Evolutionary conservation across 2,329 filamentous ascomycete species (phyloP), one percentile per base, ranked within the genome.

Genomic region (Sporothrix variecibatus): DNA sequence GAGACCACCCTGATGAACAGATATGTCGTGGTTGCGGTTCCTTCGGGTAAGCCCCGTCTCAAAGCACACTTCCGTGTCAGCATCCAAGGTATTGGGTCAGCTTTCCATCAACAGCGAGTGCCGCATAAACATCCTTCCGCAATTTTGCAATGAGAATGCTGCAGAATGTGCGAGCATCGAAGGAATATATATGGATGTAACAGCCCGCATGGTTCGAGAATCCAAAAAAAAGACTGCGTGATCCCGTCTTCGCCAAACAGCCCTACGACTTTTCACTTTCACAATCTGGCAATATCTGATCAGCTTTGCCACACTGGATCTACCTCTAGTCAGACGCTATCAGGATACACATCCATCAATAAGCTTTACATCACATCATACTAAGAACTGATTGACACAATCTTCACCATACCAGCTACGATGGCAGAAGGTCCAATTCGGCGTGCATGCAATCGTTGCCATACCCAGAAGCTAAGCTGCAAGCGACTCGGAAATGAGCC

Each of bases 401-500:
- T 17, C 43, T 23, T n/a, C n/a, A 62, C 17, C 2, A 9, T n/a
- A 12, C 43, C 28, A 3, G 20, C 9, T 51, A 72, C 28, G 34
- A 76, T 76, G 74, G 67, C 65, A 23, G 76, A 77, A 8, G 72
- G 72, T 15, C 76, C 75, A 6, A 76, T 78, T 75, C 82, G 85
- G 73, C 84, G 83, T 73, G 84, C 84, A 73, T 86, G 84, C 78
- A 84, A 86, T 78, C 82, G 84, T 75, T 86, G 84, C 77, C 85
- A 86, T 76, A 78, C 78, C 23, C 84, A 86, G 77, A 86, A 86
- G 78, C 80, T 86, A 74, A 83, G 82, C 76, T 86, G 84, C 79
- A 85, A 83, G 77, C 82, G 84, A 69, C 78, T 80, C 73, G 80
- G 80, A 74, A 81, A 82, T 71, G 82, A 83, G 67, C 77, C 82